A percentile compares a stretch with the other conserved stretches of the same genome.
phyloP scores from a whole-genome alignment of 495 filamentous ascomycete species.

The Daldinia decipiens region DNA sequence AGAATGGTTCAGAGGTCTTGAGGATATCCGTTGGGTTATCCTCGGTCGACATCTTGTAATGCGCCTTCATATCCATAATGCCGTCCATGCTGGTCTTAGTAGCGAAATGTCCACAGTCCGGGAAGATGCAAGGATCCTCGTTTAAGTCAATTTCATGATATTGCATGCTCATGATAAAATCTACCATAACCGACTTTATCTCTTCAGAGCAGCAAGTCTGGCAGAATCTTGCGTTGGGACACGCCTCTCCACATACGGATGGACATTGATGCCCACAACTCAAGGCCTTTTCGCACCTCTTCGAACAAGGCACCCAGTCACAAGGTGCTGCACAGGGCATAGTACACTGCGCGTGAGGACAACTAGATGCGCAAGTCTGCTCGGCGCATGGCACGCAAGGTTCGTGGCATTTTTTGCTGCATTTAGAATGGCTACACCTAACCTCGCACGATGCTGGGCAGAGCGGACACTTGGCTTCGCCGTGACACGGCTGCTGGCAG shows the following conservation, averaged over 20 bases:
- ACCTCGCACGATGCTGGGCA: slow-evolving; percentile 69
- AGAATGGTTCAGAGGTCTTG: slow-evolving; percentile 61
- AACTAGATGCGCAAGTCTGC: slow-evolving; percentile 64
- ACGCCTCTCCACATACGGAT: slow-evolving; percentile 74
- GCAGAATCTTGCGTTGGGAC: slow-evolving; percentile 65
- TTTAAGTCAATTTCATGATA: slow-evolving; percentile 70
- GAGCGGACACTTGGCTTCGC: slow-evolving; percentile 59
- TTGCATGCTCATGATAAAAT: slow-evolving; percentile 61
- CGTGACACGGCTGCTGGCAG: slow-evolving; percentile 67
- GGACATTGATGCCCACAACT: slow-evolving; percentile 73
- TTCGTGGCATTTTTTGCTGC: slow-evolving; percentile 66
- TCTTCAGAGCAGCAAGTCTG: slow-evolving; percentile 62
- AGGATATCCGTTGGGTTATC: slow-evolving; percentile 55
- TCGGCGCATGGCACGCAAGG: slow-evolving; percentile 74
- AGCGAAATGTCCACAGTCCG: slow-evolving; percentile 74
- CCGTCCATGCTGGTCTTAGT: slow-evolving; percentile 72
- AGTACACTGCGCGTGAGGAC: slow-evolving; percentile 66
- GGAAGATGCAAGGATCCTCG: slow-evolving; percentile 70
- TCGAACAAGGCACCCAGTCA: slow-evolving; percentile 71
- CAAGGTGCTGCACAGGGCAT: slow-evolving; percentile 81
- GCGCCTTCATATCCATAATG: slow-evolving; percentile 67
- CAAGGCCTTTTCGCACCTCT: slow-evolving; percentile 66
- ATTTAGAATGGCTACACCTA: slow-evolving; percentile 69
- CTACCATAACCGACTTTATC: slow-evolving; percentile 60
- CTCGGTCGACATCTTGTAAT: slow-evolving; percentile 65